Base-by-base conservation (phyloP, 78 protist genomes). In the Dictyostelium firmibasis region DNA sequence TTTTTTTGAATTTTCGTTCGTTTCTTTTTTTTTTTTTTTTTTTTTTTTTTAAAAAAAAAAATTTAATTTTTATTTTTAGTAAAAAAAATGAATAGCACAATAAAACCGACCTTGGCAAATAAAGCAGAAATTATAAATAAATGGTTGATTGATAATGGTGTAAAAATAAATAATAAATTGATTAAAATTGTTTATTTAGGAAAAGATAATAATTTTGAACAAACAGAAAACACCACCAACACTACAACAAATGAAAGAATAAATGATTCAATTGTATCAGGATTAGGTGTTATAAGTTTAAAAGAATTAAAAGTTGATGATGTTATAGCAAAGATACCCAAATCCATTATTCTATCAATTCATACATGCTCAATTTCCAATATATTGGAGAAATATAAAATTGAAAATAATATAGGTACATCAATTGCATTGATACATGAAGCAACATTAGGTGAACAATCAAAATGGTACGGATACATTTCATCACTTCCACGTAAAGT, bases 381-480 rank as follows among this genome's bases (percentile, higher is more conserved):
- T 14, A n/a, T 76, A 14, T 81, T 89, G n/a, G 50, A 23, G n/a
- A 78, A 89, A 70, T 87, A 87, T 87, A 33, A 78, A 67, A 81
- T 89, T 20, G 64, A 89, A 70, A 78, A 31, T 11, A 47, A 85
- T 23, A 81, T 81, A 33, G 94, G 76, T 23, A 89, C 94, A 13
- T 23, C 62, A 0, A 89, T 89, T 7, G 86, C 94, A 33, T 69
- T 81, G 16, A 78, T 89, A 14, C 83, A 89, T 47, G 94, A 89
- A 70, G 72, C 81, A 50, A 67, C 94, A 9, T 38, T 81, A 4
- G 94, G 94, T 13, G 25, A 11, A 23, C 5, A 78, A 47, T 81
- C 88, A 33, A 89, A 81, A 75, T 89, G 94, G 94, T 70, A 81
- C 47, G 86, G 83, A 13, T 89, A 89, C 33, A 89, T 89, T n/a